Conservation (phyloP, 768 basidiomycete genomes). For the Tremella yokohamensis region DNA sequence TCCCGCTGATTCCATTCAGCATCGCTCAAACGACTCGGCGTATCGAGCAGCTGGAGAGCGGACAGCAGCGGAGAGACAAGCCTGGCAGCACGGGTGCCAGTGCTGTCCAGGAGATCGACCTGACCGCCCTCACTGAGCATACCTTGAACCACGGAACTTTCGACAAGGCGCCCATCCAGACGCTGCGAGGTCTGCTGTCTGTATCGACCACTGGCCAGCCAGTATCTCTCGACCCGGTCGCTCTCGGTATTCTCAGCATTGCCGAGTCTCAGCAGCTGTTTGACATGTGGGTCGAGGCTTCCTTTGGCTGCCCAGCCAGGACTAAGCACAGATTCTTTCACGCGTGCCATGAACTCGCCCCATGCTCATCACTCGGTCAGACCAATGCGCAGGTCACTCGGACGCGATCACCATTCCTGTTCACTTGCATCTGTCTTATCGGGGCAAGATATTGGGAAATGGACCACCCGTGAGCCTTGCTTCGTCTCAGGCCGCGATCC, state of each 20-base stretch:
- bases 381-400: not conserved
- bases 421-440: slow-evolving; percentile 7
- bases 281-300: not conserved
- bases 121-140: not conserved
- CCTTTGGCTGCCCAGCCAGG: not conserved
- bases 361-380: slow-evolving; percentile 1
- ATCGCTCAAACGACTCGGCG: not conserved
- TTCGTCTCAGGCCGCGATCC: not conserved
- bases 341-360: slow-evolving; percentile 6
- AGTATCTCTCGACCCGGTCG: not conserved
- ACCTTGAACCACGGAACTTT: not conserved
- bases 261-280: not conserved
- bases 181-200: not conserved
- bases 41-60: not conserved
- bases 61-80: slow-evolving; percentile 1
- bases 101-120: not conserved
- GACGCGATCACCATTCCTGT: not conserved
- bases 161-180: slow-evolving; percentile 4
- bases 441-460: slow-evolving; percentile 3
- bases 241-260: not conserved
- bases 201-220: not conserved
- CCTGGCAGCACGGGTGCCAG: not conserved
- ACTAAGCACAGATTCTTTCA: not conserved
- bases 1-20: not conserved
- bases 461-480: not conserved